phyloP scores from a whole-genome alignment of 192 early-diverging fungal genomes.

The Polychytrium aggregatum region DNA sequence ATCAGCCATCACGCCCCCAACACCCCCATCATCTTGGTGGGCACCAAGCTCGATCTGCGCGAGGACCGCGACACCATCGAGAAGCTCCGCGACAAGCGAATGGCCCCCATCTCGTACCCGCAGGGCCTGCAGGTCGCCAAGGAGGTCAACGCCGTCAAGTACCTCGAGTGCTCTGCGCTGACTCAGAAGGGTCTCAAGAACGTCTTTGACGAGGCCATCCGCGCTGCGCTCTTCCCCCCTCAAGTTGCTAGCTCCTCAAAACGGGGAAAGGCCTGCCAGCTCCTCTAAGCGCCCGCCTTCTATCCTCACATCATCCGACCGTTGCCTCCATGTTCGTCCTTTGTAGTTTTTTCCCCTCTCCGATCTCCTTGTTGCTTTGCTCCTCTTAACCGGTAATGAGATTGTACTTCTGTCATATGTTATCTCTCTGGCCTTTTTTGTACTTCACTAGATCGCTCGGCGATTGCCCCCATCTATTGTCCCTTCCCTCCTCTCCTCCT shows the following conservation, averaged over 20 bases:
- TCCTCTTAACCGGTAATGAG: too few relatives aligned
- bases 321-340: too few relatives aligned
- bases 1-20: conserved; percentile 90
- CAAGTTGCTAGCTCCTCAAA: conserved; percentile 76
- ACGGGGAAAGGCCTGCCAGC: too few relatives aligned
- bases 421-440: too few relatives aligned
- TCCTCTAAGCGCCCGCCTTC: too few relatives aligned
- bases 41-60: conserved; percentile 95
- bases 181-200: conserved; percentile 97
- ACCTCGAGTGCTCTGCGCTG: conserved; percentile 94
- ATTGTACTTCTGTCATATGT: too few relatives aligned
- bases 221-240: conserved; percentile 74
- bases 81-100: conserved; percentile 73
- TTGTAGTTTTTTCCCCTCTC: too few relatives aligned
- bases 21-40: conserved; percentile 85
- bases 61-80: conserved; percentile 86
- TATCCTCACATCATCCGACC: too few relatives aligned
- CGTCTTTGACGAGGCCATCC: conserved; percentile 97
- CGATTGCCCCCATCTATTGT: too few relatives aligned
- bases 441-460: too few relatives aligned
- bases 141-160: conserved; percentile 82
- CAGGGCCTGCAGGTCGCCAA: conserved; percentile 83
- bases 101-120: conserved; percentile 76
- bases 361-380: too few relatives aligned
- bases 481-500: too few relatives aligned